These are phyloP conservation scores for Verticillium isaacii DNA, from an alignment of 2,329 filamentous ascomycete genomes.

Conservation along the genomic window DNA sequence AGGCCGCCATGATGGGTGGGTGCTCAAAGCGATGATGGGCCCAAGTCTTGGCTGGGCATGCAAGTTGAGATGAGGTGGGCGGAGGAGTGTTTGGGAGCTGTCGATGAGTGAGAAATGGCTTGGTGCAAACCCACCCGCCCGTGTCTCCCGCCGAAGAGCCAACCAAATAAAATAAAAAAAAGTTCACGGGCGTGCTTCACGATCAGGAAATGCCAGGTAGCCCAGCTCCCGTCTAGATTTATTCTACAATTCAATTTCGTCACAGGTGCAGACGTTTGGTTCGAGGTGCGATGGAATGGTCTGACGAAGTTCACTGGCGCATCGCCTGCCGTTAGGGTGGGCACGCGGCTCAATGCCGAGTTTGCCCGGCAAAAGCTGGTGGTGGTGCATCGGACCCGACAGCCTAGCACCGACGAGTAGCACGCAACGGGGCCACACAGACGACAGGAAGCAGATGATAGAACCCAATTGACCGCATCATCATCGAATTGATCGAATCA, in stretches of 20 bases:
- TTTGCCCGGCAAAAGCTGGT: constrained; percentile 1
- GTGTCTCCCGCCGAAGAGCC: not conserved
- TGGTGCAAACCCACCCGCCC: not conserved
- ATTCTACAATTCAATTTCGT: too few relatives aligned
- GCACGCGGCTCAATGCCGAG: not conserved
- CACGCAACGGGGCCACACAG: not conserved
- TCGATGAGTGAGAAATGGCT: not conserved
- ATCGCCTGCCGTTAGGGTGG: not conserved
- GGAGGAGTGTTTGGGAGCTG: not conserved
- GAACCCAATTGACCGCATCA: not conserved
- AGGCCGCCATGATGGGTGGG: not conserved
- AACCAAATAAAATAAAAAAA: not conserved
- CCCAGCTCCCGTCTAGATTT: too few relatives aligned
- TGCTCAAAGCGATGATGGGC: not conserved
- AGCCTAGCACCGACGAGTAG: not conserved
- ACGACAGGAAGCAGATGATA: not conserved
- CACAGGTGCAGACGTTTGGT: not conserved
- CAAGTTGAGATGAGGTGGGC: not conserved
- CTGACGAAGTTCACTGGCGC: not conserved
- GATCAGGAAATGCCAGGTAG: too few relatives aligned
- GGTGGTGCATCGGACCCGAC: not conserved
- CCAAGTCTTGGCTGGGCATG: not conserved
- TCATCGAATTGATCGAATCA: not conserved
- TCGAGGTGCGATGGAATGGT: not conserved
- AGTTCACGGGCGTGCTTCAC: not conserved